Percentiles rank a stretch among this genome's conserved stretches.
Evolutionary conservation across 2,329 filamentous ascomycete genomes (phyloP).

Genomic region (Fusarium sp.): DNA sequence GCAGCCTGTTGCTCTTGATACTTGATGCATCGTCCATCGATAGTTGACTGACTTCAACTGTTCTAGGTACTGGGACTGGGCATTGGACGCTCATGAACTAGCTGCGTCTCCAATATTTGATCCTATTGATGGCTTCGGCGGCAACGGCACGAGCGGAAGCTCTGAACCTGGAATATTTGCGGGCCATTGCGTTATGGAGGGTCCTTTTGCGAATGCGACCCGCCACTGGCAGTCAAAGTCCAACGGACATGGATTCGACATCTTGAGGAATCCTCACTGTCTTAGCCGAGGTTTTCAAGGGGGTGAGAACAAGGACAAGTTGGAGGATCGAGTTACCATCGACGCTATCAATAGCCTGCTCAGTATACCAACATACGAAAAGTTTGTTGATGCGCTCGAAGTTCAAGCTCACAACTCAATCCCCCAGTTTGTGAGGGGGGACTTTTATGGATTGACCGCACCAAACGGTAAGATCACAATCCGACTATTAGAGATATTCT

Average conservation of each 20-base stretch:
- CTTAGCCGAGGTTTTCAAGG: neutral
- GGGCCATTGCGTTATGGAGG: neutral
- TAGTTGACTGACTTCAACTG: neutral
- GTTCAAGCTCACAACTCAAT: neutral
- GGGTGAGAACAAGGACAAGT: neutral
- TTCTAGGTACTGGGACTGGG: neutral
- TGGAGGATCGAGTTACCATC: neutral
- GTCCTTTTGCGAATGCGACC: neutral
- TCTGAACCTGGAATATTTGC: neutral
- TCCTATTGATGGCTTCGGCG: neutral
- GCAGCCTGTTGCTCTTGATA: no score
- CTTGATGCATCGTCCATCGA: accelerated
- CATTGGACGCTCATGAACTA: neutral
- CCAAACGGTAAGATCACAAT: neutral
- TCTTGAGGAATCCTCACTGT: neutral
- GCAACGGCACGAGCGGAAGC: neutral
- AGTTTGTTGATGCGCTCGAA: neutral
- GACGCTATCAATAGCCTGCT: neutral
- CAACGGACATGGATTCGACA: neutral
- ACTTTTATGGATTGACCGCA: neutral
- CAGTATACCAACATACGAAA: accelerated
- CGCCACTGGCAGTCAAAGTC: neutral
- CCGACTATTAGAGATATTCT: no score
- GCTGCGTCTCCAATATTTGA: neutral
- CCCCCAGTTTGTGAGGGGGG: neutral